Base-by-base conservation (phyloP, 192 early-diverging fungal genomes). In the Powellomyces hirtus region DNA sequence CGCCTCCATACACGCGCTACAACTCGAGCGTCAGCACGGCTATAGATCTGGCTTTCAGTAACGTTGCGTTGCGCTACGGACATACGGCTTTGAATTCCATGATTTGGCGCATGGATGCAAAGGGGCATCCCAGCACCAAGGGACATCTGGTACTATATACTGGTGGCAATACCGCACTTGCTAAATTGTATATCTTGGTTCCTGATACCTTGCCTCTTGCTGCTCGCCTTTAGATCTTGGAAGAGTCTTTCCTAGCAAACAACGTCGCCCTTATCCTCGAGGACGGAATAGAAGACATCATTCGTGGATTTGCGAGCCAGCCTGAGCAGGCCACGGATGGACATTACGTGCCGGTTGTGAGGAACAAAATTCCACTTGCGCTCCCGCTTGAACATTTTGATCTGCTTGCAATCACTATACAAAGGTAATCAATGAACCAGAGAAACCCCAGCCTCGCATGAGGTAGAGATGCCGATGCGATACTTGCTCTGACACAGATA, bases 61-160 rank as follows among this genome's bases (percentile, higher is more conserved):
- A 71, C 18, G 72, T 62, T 2, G 79, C 73, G 8, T 64, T 70
- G 31, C 69, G 77, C 22, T 81, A 81, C 51, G 79, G 76, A 4
- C 79, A 81, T 62, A 60, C 4, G 20, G 58, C 68, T 14, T 13
- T 75, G 35, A 74, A 62, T 53, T 24, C 45, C 24, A 29, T 42
- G 18, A 57, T 77, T 5, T 38, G 62, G 18, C 72, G 71, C 13
- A 22, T 71, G 2, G 60, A 75, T 68, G 59, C 72, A 20, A 35
- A 77, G 7, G 71, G 72, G 26, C 33, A 73, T 18, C 46, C 49
- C 20, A 62, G 65, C 35, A 38, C 18, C 16, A 51, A 75, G 20
- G 68, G 62, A 10, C 60, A 44, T 8, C 16, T 46, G 61, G 45
- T 63, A n/a, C n/a, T 8, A 52, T n/a, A n/a, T n/a, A n/a, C n/a